Conservation (phyloP, 345 rosid genomes). For the Lepidium africanum region DNA sequence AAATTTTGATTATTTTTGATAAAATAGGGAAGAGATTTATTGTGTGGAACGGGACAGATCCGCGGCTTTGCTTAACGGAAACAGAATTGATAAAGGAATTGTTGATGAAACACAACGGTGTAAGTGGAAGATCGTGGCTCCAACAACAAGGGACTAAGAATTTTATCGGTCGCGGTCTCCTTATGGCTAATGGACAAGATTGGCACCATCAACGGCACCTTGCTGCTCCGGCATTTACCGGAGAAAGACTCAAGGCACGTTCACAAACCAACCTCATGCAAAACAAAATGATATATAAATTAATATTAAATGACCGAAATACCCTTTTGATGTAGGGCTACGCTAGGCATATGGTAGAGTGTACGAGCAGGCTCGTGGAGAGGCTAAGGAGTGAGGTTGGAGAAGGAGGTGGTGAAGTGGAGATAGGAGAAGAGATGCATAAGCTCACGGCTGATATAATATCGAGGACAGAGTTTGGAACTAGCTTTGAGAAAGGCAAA, state of each 20-base stretch:
- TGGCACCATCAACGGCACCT: slow-evolving; percentile 64
- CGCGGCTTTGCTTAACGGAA: slow-evolving; percentile 78
- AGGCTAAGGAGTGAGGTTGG: slow-evolving; percentile 43
- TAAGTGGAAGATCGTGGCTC: slow-evolving; percentile 86
- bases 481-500: slow-evolving; percentile 79
- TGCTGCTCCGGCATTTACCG: slow-evolving; percentile 52
- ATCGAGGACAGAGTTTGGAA: slow-evolving; percentile 73
- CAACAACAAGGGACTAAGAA: slow-evolving; percentile 87
- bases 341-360: slow-evolving; percentile 74
- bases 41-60: slow-evolving; percentile 89
- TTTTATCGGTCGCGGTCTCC: slow-evolving; percentile 72
- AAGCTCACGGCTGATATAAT: slow-evolving; percentile 76
- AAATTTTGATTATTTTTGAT: background rate
- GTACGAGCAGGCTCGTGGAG: slow-evolving; percentile 54
- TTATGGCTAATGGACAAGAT: slow-evolving; percentile 68
- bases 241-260: slow-evolving; percentile 57
- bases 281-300: background rate
- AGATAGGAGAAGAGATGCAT: slow-evolving; percentile 78
- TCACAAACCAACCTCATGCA: slow-evolving; percentile 8
- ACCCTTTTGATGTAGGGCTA: slow-evolving; percentile 39
- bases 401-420: slow-evolving; percentile 56
- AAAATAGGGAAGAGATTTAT: slow-evolving; percentile 71
- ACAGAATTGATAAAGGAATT: slow-evolving; percentile 74
- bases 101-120: slow-evolving; percentile 55
- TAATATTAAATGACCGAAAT: background rate